Evolutionary conservation across 352 stramenopile species (phyloP).

Genomic region (Elongisporangium senticosum): DNA sequence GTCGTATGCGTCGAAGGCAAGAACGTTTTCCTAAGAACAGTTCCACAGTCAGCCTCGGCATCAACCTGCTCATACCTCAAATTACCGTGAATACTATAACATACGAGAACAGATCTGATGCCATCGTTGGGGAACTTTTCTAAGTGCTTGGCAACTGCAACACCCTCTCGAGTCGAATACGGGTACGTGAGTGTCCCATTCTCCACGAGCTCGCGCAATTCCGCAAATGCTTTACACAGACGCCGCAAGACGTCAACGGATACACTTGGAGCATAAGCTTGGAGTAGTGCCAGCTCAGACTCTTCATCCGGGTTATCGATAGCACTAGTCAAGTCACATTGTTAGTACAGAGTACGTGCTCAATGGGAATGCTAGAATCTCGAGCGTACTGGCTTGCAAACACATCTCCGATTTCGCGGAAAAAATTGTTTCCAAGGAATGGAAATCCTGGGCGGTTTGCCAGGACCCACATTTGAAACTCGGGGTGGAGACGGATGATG

Average conservation of each 20-base stretch:
- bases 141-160: constrained; percentile 93
- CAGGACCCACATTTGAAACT: constrained; percentile 93
- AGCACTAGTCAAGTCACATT: constrained; percentile 20
- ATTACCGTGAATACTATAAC: constrained; percentile 1
- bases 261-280: constrained; percentile 87
- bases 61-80: not conserved
- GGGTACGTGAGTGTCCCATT: constrained; percentile 90
- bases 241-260: constrained; percentile 65
- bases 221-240: constrained; percentile 86
- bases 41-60: not conserved
- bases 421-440: constrained; percentile 97
- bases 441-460: constrained; percentile 95
- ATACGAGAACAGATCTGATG: constrained; percentile 68
- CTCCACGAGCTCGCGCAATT: constrained; percentile 87
- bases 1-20: constrained; percentile 92
- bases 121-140: constrained; percentile 90
- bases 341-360: not conserved
- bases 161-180: constrained; percentile 92
- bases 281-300: constrained; percentile 88
- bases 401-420: constrained; percentile 90
- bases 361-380: not conserved
- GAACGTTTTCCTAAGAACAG: constrained; percentile 84
- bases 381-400: constrained; percentile 87
- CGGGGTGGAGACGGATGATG: constrained; percentile 87
- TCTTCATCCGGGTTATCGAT: constrained; percentile 90